Percentiles rank a stretch among this genome's conserved stretches.
Conservation (phyloP, 495 filamentous ascomycete genomes). For the Penicillium desertorum region DNA sequence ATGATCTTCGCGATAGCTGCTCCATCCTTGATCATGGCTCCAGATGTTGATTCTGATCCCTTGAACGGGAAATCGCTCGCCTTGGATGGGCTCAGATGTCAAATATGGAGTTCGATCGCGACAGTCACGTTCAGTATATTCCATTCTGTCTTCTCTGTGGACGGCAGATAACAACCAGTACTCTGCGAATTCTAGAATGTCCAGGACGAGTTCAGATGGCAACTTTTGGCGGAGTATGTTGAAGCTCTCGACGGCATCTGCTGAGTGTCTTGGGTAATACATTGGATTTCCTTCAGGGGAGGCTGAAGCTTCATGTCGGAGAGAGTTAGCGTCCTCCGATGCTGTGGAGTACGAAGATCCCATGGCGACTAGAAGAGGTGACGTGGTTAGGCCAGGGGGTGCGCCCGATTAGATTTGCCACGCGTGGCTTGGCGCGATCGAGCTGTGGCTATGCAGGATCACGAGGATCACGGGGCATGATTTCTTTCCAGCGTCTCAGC, state of each 20-base stretch:
- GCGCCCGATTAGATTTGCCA: neutral
- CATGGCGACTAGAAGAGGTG: neutral
- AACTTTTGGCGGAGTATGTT: conserved; percentile 1
- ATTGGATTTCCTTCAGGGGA: neutral
- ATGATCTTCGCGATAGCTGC: conserved; percentile 24
- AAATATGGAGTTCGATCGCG: neutral
- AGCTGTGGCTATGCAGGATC: neutral
- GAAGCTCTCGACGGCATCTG: neutral
- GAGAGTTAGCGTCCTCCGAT: neutral
- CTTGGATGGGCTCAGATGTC: conserved; percentile 6
- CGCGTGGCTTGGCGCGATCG: neutral
- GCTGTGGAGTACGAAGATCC: conserved; percentile 1
- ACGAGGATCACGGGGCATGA: neutral
- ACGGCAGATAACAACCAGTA: conserved; percentile 1
- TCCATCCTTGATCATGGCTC: conserved; percentile 59
- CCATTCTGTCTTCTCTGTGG: neutral
- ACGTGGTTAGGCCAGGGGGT: neutral
- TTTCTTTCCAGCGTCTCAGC: neutral
- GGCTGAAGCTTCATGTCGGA: neutral
- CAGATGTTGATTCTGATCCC: conserved; percentile 57
- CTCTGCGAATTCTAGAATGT: conserved; percentile 4
- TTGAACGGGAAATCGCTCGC: conserved; percentile 23
- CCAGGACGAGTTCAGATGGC: conserved; percentile 9
- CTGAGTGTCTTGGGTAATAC: neutral
- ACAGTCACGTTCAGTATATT: neutral